These are phyloP conservation scores for Asterophora lycoperdoides DNA, from an alignment of 768 basidiomycete species.

Conservation along the genomic window DNA sequence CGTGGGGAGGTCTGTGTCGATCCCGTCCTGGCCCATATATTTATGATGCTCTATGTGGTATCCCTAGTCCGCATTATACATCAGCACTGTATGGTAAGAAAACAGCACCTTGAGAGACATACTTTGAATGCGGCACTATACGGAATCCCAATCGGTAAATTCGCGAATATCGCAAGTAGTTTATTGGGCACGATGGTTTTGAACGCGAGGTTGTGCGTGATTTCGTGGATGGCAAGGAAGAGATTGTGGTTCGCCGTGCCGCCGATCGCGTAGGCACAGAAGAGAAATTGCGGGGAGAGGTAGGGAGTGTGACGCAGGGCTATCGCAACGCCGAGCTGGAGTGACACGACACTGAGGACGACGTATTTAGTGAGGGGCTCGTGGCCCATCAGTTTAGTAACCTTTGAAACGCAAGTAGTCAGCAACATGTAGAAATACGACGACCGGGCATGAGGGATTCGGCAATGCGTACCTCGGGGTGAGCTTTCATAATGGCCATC, in stretches of 20 bases:
- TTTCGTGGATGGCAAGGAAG: constrained; percentile 97
- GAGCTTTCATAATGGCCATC: constrained; percentile 87
- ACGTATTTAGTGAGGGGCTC: constrained; percentile 90
- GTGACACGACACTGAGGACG: constrained; percentile 73
- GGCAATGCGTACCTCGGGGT: constrained; percentile 65
- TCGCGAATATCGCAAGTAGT: constrained; percentile 83
- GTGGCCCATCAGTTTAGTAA: constrained; percentile 94
- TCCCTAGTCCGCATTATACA: constrained; percentile 37
- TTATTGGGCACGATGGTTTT: constrained; percentile 79
- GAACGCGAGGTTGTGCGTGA: constrained; percentile 97
- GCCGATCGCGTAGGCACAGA: constrained; percentile 80
- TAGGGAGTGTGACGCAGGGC: constrained; percentile 65
- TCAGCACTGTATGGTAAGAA: background rate
- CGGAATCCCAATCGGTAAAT: constrained; percentile 90
- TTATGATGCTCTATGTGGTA: constrained; percentile 98
- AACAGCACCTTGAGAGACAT: constrained; percentile 2
- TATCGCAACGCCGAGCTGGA: constrained; percentile 68
- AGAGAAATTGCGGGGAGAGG: constrained; percentile 65
- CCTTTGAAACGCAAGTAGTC: constrained; percentile 38
- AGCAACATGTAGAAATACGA: background rate
- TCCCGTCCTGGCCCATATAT: constrained; percentile 89
- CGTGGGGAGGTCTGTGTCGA: constrained; percentile 95
- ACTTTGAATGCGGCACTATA: constrained; percentile 97
- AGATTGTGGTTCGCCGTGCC: constrained; percentile 97
- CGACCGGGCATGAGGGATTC: background rate